Evolutionary conservation across 2,329 filamentous ascomycete species (phyloP), one percentile per base, ranked within the genome.

Genomic region (Fusarium subtropicale): DNA sequence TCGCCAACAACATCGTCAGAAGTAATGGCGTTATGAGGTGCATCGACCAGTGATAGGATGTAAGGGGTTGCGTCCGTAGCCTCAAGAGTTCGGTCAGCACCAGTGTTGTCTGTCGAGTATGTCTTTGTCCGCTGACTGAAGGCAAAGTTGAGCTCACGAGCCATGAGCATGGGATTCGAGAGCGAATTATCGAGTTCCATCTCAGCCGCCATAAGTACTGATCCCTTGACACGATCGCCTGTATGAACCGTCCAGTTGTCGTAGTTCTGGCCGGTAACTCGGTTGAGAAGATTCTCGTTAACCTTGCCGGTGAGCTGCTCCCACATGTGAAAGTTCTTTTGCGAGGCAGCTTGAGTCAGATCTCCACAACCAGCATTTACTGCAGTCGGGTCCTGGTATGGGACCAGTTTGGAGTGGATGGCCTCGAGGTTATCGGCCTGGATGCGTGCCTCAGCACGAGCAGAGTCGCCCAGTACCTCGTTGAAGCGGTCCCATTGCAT

Each of bases 401-500:
- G 80, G 4, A 82, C 74, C n/a, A 88, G 80, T 53, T 78, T 77
- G 3, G 76, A 70, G 62, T 81, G 80, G 18, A 81, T 78, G 5
- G 77, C 67, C 44, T 77, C 75, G 5, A 86, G 72, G 28, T 76
- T 80, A 48, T 82, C 78, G 50, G 78, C 79, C 60, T 85, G 82
- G 28, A 83, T 81, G 18, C 79, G 80, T 18, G 80, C 79, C 71
- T 87, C 85, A n/a, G 79, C 74, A 12, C 69, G 73, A 76, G 81
- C 76, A 28, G 86, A 81, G n/a, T 86, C 82, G 33, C 79, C 78
- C 3, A 90, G 77, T 5, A 84, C 79, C 71, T 90, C 88, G 70
- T 85, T 84, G 72, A 84, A 85, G 30, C 74, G 79, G 73, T 90
- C 84, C 88, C 87, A 89, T 70, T 84, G 81, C 72, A 86, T 81